phyloP scores from a whole-genome alignment of 495 filamentous ascomycete species.

The Evernia prunastri region DNA sequence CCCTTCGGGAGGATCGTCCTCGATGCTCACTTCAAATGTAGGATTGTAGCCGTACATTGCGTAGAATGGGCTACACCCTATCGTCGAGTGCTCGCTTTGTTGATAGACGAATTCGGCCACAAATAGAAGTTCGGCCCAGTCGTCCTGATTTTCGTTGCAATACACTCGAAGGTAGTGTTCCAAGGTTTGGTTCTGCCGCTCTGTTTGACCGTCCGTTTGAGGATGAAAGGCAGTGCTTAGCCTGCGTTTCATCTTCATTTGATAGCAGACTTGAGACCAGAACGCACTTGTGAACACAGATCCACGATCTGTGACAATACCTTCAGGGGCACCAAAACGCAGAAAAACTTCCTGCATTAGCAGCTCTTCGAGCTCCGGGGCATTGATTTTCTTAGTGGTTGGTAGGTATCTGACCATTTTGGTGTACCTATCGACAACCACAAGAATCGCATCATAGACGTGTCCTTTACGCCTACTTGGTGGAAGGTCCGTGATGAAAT shows the following conservation, averaged over 20 bases:
- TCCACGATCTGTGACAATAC: conserved; percentile 14
- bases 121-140: conserved; percentile 21
- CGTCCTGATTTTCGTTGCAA: conserved; percentile 23
- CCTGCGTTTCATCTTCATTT: neutral
- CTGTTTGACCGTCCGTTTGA: too few relatives aligned
- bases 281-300: conserved; percentile 19
- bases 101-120: conserved; percentile 24
- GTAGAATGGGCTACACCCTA: neutral
- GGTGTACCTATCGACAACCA: conserved; percentile 22
- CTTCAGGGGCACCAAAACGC: neutral
- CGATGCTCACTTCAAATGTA: neutral
- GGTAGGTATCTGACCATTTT: conserved; percentile 19
- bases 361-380: conserved; percentile 10
- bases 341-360: conserved; percentile 7
- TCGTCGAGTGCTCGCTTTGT: conserved; percentile 8
- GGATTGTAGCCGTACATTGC: conserved; percentile 7
- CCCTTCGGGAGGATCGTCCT: neutral
- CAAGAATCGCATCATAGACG: conserved; percentile 21
- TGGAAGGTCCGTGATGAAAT: conserved; percentile 24
- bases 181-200: conserved; percentile 21
- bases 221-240: too few relatives aligned
- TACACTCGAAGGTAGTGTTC: conserved; percentile 27
- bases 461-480: conserved; percentile 2
- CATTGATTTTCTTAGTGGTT: too few relatives aligned
- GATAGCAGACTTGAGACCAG: conserved; percentile 14